Conservation (phyloP, 2,329 filamentous ascomycete genomes). For the Exutisphaerella laricina region DNA sequence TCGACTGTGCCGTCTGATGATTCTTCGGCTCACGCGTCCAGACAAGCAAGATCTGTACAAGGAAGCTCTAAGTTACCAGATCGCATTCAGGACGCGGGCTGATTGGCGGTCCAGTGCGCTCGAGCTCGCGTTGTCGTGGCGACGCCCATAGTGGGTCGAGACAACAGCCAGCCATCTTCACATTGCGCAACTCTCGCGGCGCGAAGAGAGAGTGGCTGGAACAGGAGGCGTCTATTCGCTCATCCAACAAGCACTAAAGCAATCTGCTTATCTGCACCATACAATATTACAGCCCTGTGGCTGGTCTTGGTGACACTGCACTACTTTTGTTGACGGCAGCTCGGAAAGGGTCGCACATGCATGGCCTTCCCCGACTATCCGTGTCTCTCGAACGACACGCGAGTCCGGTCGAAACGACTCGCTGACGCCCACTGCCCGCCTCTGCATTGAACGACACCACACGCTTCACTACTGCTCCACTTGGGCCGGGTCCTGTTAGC, state of each 20-base stretch:
- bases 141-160: neutral
- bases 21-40: neutral
- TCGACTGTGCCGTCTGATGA: too few species aligned
- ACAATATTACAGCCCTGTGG: neutral
- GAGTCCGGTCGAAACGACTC: neutral
- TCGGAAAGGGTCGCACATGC: constrained; percentile 1
- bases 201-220: neutral
- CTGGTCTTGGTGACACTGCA: neutral
- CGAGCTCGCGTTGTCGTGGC: neutral
- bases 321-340: constrained; percentile 4
- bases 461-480: neutral
- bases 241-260: neutral
- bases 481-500: neutral
- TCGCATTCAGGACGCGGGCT: neutral
- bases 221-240: too few species aligned
- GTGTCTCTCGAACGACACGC: neutral
- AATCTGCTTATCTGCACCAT: neutral
- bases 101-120: neutral
- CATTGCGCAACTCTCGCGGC: neutral
- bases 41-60: neutral
- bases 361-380: constrained; percentile 5
- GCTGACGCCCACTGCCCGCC: neutral
- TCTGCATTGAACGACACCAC: neutral
- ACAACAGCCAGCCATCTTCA: constrained; percentile 4
- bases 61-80: neutral